These are phyloP conservation scores for Elasticomyces elasticus DNA, from an alignment of 495 filamentous ascomycete species.

Conservation along the genomic window DNA sequence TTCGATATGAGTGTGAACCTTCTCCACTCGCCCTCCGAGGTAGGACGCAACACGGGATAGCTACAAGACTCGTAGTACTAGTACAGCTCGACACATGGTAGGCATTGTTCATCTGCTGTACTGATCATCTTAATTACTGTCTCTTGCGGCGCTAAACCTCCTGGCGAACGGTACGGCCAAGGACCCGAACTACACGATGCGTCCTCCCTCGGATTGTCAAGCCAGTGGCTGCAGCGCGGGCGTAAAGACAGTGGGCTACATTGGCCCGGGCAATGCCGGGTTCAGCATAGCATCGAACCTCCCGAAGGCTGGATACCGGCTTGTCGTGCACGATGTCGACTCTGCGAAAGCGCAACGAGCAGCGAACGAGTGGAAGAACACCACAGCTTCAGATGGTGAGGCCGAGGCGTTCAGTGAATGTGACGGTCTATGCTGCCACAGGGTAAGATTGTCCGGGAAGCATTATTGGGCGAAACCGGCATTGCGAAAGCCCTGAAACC, in stretches of 20 bases:
- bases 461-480: constrained; percentile 23
- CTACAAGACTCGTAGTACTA: no score
- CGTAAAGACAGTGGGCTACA: constrained; percentile 23
- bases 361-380: constrained; percentile 19
- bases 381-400: constrained; percentile 8
- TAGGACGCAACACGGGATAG: no score
- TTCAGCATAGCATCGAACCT: constrained; percentile 26
- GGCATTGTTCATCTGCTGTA: no score
- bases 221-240: neutral
- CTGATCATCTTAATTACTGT: no score
- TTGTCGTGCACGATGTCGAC: constrained; percentile 27
- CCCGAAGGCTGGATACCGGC: constrained; percentile 23
- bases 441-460: constrained; percentile 26
- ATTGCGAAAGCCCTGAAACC: constrained; percentile 23
- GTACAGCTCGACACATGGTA: no score
- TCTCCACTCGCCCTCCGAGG: no score
- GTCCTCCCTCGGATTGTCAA: neutral
- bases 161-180: no score
- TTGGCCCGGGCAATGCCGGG: constrained; percentile 29
- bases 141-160: no score
- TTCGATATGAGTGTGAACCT: no score
- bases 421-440: constrained; percentile 29
- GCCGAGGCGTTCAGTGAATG: constrained; percentile 22
- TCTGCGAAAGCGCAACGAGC: constrained; percentile 16
- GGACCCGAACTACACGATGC: neutral